Evolutionary conservation across 495 filamentous ascomycete genomes (phyloP).

Genomic region (Chaetomium cochliodes): DNA sequence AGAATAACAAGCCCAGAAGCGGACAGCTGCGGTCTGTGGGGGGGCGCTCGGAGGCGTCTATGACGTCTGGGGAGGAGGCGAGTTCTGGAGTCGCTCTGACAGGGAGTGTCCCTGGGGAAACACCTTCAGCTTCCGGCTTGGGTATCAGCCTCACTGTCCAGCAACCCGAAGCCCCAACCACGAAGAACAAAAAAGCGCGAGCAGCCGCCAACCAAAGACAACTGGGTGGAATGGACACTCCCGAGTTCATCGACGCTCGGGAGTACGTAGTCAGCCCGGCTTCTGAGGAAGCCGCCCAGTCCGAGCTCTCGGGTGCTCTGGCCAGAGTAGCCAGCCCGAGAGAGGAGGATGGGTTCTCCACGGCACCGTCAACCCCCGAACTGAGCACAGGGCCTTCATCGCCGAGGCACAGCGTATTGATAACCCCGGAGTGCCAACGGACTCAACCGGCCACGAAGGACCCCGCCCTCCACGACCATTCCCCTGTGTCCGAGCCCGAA

Average conservation of each 20-base stretch:
- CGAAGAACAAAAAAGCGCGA: constrained; percentile 2
- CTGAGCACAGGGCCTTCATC: constrained; percentile 40
- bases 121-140: not conserved
- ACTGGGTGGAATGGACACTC: constrained; percentile 31
- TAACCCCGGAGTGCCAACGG: constrained; percentile 29
- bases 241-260: constrained; percentile 29
- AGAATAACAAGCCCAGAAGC: not conserved
- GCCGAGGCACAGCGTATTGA: constrained; percentile 38
- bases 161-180: not conserved
- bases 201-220: not conserved
- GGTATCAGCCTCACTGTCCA: not conserved
- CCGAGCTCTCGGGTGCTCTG: constrained; percentile 17
- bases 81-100: not conserved
- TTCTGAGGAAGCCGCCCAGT: constrained; percentile 16
- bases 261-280: constrained; percentile 22
- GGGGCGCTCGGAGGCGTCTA: not conserved
- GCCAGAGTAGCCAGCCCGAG: constrained; percentile 14
- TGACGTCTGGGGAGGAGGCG: constrained; percentile 13
- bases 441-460: constrained; percentile 24
- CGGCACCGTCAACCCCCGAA: constrained; percentile 42
- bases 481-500: constrained; percentile 29
- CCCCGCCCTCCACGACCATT: constrained; percentile 12
- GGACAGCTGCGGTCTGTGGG: not conserved
- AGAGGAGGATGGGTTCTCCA: constrained; percentile 33
- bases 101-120: constrained; percentile 7